These are phyloP conservation scores for Phaffomyces thermotolerans DNA, from an alignment of 805 yeast species.

Conservation along the genomic window DNA sequence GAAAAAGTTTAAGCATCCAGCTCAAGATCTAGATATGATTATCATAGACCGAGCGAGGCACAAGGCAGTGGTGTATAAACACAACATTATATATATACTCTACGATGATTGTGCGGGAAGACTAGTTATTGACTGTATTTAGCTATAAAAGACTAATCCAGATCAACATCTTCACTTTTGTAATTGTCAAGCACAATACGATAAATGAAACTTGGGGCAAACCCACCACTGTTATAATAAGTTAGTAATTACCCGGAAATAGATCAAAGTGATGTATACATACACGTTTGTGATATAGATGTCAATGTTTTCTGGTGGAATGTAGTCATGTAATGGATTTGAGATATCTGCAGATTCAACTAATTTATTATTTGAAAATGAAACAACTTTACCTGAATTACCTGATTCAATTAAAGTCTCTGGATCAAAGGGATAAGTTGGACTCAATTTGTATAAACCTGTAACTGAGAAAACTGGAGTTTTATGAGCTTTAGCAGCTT, in stretches of 20 bases:
- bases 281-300: constrained; percentile 84
- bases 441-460: constrained; percentile 88
- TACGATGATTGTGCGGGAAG: background rate
- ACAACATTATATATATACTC: background rate
- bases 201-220: constrained; percentile 92
- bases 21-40: constrained; percentile 42
- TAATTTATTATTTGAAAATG: constrained; percentile 61
- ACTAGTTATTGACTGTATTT: background rate
- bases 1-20: constrained; percentile 38
- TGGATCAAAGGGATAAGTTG: constrained; percentile 74
- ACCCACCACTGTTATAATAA: constrained; percentile 56
- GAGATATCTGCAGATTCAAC: constrained; percentile 73
- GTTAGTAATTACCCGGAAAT: background rate
- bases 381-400: constrained; percentile 81
- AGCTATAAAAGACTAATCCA: constrained; percentile 30
- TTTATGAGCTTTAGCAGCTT: constrained; percentile 88
- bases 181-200: constrained; percentile 93
- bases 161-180: constrained; percentile 70
- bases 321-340: constrained; percentile 85
- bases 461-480: constrained; percentile 97
- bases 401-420: constrained; percentile 89
- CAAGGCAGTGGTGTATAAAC: constrained; percentile 32
- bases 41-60: constrained; percentile 55
- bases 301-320: constrained; percentile 90
- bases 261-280: constrained; percentile 14